Percentiles rank a stretch among this genome's conserved stretches.
Evolutionary conservation across 331 rosid genomes (phyloP).

Genomic region (Arachis monticola): DNA sequence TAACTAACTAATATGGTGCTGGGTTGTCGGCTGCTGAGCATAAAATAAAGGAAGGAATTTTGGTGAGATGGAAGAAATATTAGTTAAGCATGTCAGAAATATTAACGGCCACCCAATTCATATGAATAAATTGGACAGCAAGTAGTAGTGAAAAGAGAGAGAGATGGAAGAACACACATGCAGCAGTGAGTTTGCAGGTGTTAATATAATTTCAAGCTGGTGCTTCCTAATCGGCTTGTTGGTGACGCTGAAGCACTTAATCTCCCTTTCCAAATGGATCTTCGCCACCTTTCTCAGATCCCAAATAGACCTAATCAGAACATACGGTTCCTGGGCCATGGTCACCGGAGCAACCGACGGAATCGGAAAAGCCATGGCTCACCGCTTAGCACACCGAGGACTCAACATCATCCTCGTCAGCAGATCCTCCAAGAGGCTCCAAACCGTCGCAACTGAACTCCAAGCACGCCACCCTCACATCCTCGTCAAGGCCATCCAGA

Average conservation of each 20-base stretch:
- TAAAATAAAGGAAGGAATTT: no score
- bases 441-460: constrained; percentile 53
- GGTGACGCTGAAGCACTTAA: constrained; percentile 32
- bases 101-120: no score
- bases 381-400: constrained; percentile 56
- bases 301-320: constrained; percentile 36
- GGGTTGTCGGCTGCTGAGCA: no score
- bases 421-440: constrained; percentile 57
- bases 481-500: neutral
- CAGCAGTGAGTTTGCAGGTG: no score
- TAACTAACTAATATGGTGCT: no score
- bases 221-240: constrained; percentile 48
- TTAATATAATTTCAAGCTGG: constrained; percentile 19
- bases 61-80: no score
- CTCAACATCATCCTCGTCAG: constrained; percentile 70
- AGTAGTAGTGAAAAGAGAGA: no score
- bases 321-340: constrained; percentile 86
- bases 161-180: no score
- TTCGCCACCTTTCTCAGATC: constrained; percentile 54
- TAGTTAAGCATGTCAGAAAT: no score
- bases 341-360: constrained; percentile 92
- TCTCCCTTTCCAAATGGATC: constrained; percentile 50
- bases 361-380: constrained; percentile 82
- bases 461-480: constrained; percentile 32
- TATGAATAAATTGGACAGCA: no score